Conservation (phyloP, 1,284 basidiomycete genomes). For the Apiotrichum siamense region DNA sequence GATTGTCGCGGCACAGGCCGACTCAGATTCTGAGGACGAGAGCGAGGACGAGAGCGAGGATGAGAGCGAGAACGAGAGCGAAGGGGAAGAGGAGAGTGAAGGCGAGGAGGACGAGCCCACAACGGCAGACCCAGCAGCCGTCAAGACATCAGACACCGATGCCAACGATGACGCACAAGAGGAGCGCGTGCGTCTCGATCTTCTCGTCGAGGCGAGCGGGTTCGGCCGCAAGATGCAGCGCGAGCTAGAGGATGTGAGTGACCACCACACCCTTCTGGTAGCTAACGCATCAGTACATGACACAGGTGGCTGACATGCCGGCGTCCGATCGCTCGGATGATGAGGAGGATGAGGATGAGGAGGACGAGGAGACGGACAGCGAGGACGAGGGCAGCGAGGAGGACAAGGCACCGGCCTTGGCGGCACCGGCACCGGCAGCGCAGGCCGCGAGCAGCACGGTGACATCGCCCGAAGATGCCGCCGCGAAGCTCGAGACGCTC, state of each 20-base stretch:
- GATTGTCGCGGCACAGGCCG: not conserved
- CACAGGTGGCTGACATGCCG: conserved; percentile 44
- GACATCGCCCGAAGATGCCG: conserved; percentile 9
- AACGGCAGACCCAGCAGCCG: not conserved
- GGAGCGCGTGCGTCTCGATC: conserved; percentile 55
- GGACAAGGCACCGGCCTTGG: conserved; percentile 42
- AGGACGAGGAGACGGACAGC: conserved; percentile 34
- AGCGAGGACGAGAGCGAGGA: conserved; percentile 6
- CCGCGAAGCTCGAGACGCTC: conserved; percentile 32
- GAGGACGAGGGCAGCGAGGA: conserved; percentile 43
- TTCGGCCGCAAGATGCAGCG: conserved; percentile 77
- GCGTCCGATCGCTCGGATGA: conserved; percentile 27
- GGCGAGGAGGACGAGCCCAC: conserved; percentile 9
- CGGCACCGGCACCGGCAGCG: conserved; percentile 41
- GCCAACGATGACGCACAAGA: no score
- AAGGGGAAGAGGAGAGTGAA: not conserved
- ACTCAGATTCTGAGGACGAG: not conserved
- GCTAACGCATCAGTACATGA: conserved; percentile 52
- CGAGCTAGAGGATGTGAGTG: conserved; percentile 69
- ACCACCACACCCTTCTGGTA: not conserved
- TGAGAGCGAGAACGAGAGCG: conserved; percentile 4
- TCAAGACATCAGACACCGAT: no score
- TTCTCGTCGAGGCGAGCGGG: conserved; percentile 85
- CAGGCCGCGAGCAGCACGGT: conserved; percentile 34
- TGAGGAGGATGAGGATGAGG: conserved; percentile 33